phyloP scores from a whole-genome alignment of 73 alveolate genomes.

The Paramecium sexaurelia region DNA sequence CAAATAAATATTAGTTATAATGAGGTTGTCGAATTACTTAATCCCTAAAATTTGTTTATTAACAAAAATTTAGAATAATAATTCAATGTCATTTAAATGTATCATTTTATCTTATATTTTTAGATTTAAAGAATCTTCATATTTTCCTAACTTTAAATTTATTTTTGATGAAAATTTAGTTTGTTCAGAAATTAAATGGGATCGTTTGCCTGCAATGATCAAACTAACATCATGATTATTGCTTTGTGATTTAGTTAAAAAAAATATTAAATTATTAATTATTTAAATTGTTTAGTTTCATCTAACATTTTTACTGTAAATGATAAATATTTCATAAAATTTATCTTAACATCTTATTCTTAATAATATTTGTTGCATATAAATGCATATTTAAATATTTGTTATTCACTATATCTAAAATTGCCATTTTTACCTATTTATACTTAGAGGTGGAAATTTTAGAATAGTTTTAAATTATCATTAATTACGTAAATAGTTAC shows the following conservation, averaged over 20 bases:
- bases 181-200: not conserved
- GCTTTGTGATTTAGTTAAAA: not conserved
- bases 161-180: not conserved
- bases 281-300: not conserved
- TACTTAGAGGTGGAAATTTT: not conserved
- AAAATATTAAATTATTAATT: not conserved
- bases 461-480: too few relatives aligned
- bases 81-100: slow-evolving; percentile 19
- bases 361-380: too few relatives aligned
- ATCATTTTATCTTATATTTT: not conserved
- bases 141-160: not conserved
- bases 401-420: too few relatives aligned
- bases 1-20: not conserved
- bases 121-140: not conserved
- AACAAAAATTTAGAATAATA: not conserved
- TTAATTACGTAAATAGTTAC: not conserved
- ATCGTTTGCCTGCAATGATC: not conserved
- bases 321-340: not conserved
- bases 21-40: not conserved
- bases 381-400: too few relatives aligned
- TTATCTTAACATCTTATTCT: not conserved
- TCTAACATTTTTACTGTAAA: not conserved
- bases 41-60: slow-evolving; percentile 2
- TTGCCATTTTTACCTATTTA: too few relatives aligned
- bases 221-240: not conserved